Base-by-base conservation (phyloP, 2,329 filamentous ascomycete species). In the Aspergillus sp. region DNA sequence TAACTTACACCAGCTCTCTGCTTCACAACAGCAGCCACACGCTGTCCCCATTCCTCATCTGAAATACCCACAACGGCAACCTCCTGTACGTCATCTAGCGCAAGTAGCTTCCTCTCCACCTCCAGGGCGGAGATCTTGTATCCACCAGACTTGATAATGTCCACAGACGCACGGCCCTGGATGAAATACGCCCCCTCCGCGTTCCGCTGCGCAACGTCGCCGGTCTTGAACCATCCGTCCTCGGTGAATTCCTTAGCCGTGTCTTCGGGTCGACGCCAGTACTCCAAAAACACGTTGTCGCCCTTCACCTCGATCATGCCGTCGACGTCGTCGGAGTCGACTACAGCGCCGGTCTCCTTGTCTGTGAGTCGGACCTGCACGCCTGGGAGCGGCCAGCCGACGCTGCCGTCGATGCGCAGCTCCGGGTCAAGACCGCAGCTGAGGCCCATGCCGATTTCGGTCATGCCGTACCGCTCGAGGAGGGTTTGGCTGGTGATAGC, bases 51-150 rank as follows among this genome's bases (percentile, higher is more conserved):
- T 66, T 84, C 81, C 17, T 81, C 77, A 59, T 84, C 81, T 3
- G 75, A 68, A n/a, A 84, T 76, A 1, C 81, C 81, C 0, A 84
- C 79, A 7, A 84, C 79, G 71, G 80, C 81, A 8, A 79, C 81
- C 65, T 84, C 82, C n/a, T 77, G 71, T 25, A 83, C 72, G 56
- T 80, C 79, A 1, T 77, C 74, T 53, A 84, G 64, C 1, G 75
- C 73, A n/a, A 84, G 70, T 43, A 83, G 74, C 61, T 84, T 80
- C 15, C 81, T 71, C 66, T 84, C 82, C n/a, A 84, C 79, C 48
- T 84, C 82, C 12, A 83, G 68, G 3, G 82, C 81, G 0, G 78
- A 81, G 43, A 84, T 81, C 66, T 84, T 84, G 63, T 83, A 83
- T 0, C 82, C 82, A 5, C 81, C 81, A 1, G 78, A 80, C 60